phyloP scores from a whole-genome alignment of 371 early-diverging fungal genomes.

The Pancytospora philotis region DNA sequence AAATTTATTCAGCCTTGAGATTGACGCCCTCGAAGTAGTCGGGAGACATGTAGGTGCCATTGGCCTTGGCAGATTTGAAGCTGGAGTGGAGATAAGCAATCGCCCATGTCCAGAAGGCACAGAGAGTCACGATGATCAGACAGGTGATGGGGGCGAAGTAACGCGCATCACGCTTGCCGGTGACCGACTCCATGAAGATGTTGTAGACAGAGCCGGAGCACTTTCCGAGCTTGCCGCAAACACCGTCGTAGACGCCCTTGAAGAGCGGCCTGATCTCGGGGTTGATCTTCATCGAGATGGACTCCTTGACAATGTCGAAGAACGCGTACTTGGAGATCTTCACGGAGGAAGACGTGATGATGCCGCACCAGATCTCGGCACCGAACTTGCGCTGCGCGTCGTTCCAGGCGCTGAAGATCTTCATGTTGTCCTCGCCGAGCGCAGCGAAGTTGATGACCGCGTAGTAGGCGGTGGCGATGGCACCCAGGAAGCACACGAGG shows the following conservation, averaged over 20 bases:
- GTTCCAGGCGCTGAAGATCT: neutral
- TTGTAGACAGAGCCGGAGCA: constrained; percentile 43
- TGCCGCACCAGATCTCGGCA: neutral
- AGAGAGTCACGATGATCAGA: neutral
- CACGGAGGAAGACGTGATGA: neutral
- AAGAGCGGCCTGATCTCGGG: constrained; percentile 43
- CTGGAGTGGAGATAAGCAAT: constrained; percentile 28
- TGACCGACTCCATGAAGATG: constrained; percentile 30
- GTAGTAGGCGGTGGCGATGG: neutral
- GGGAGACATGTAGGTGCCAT: neutral
- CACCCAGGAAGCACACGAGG: neutral
- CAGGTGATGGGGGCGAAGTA: constrained; percentile 18
- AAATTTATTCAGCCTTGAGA: too few relatives aligned
- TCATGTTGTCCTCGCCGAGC: neutral
- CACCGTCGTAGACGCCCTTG: constrained; percentile 59
- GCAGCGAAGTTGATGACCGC: neutral
- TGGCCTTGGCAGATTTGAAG: constrained; percentile 12
- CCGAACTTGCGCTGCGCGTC: neutral
- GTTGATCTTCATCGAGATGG: constrained; percentile 54
- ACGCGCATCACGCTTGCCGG: constrained; percentile 1
- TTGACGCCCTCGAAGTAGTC: neutral
- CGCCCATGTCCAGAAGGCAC: constrained; percentile 19
- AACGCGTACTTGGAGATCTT: constrained; percentile 58
- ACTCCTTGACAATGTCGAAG: constrained; percentile 59
- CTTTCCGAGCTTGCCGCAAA: constrained; percentile 58